Evolutionary conservation across 129 eudicot genomes (phyloP).

Genomic region (Silybum marianum): DNA sequence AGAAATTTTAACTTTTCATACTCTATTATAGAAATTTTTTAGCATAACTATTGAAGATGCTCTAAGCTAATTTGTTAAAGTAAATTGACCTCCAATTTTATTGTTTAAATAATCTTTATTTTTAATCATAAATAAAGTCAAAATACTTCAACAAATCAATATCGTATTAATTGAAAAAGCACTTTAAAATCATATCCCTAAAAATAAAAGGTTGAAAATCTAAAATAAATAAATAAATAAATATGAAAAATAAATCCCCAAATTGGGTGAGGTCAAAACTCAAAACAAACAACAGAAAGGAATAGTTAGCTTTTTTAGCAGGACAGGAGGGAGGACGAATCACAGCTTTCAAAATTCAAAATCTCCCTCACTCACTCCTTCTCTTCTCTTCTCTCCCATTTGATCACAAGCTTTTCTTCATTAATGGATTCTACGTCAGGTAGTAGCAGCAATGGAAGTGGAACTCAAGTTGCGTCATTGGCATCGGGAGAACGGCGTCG

Average conservation of each 20-base stretch:
- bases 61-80: too few relatives aligned
- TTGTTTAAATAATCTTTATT: too few relatives aligned
- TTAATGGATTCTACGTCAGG: conserved; percentile 15
- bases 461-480: conserved; percentile 12
- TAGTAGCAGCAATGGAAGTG: conserved; percentile 11
- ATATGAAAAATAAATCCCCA: neutral
- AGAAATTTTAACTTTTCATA: too few relatives aligned
- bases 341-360: conserved; percentile 32
- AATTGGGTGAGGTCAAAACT: neutral
- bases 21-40: too few relatives aligned
- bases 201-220: too few relatives aligned
- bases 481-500: conserved; percentile 38
- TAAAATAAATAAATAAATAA: too few relatives aligned
- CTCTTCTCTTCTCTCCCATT: neutral
- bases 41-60: too few relatives aligned
- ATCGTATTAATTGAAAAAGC: too few relatives aligned
- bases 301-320: neutral
- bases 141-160: too few relatives aligned
- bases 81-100: too few relatives aligned
- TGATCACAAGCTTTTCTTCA: neutral
- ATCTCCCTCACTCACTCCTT: conserved; percentile 8
- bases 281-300: neutral
- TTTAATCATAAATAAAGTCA: too few relatives aligned
- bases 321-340: neutral
- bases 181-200: too few relatives aligned